Percentiles rank a stretch among this genome's conserved stretches.
Evolutionary conservation across 306 rosid genomes (phyloP).

Genomic region (Trifolium dubium): DNA sequence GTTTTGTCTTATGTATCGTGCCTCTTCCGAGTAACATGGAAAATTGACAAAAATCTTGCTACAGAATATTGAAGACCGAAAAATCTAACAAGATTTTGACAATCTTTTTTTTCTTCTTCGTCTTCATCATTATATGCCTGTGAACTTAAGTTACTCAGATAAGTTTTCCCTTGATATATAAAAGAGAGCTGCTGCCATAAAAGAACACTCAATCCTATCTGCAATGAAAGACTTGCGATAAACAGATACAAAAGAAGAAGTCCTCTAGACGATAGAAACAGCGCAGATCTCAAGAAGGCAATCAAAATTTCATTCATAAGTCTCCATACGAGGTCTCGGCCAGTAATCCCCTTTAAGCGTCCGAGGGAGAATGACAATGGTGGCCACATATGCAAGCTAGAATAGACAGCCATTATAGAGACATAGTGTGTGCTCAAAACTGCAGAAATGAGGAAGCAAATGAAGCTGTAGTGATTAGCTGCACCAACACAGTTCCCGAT

Average conservation of each 20-base stretch:
- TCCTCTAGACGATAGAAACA: slow-evolving; percentile 73
- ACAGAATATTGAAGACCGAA: slow-evolving; percentile 66
- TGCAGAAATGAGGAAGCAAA: slow-evolving; percentile 83
- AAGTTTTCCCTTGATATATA: slow-evolving; percentile 80
- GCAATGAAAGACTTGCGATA: slow-evolving; percentile 72
- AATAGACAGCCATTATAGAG: slow-evolving; percentile 64
- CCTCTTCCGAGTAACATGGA: slow-evolving; percentile 53
- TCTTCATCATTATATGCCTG: slow-evolving; percentile 38
- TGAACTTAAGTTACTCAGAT: slow-evolving; percentile 63
- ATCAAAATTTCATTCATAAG: slow-evolving; percentile 46
- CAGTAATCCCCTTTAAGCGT: slow-evolving; percentile 34
- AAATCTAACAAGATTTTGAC: slow-evolving; percentile 77
- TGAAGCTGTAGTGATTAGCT: slow-evolving; percentile 81
- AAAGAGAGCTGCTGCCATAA: slow-evolving; percentile 91
- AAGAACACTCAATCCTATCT: slow-evolving; percentile 73
- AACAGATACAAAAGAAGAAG: slow-evolving; percentile 76
- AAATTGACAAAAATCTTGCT: slow-evolving; percentile 63
- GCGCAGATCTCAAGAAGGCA: slow-evolving; percentile 63
- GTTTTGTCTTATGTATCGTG: slow-evolving; percentile 60
- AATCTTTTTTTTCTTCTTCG: slow-evolving; percentile 64
- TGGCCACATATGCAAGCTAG: slow-evolving; percentile 66
- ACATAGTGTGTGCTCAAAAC: slow-evolving; percentile 70
- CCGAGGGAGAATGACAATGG: slow-evolving; percentile 41
- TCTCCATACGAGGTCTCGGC: slow-evolving; percentile 42
- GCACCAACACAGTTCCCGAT: slow-evolving; percentile 99